A percentile compares a stretch with the other conserved stretches of the same genome.
Conservation (phyloP, 2,329 filamentous ascomycete species). For the Emericellopsis cladophorae region DNA sequence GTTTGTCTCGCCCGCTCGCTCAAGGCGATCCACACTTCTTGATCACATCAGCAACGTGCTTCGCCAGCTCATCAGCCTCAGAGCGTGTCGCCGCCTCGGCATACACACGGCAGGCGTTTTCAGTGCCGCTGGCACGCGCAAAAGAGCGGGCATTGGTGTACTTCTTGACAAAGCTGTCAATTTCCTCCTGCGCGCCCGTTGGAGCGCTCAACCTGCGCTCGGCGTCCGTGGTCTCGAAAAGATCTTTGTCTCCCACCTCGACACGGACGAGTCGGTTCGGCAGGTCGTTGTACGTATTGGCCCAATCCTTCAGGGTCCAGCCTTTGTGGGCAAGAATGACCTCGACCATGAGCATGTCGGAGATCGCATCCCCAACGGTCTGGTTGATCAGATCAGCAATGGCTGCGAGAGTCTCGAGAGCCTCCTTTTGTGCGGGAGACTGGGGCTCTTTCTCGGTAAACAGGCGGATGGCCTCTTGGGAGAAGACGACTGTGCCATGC, state of each 20-base stretch:
- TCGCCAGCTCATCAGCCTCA: conserved; percentile 83
- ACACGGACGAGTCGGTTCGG: conserved; percentile 93
- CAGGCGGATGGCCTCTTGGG: conserved; percentile 62
- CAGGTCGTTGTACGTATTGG: conserved; percentile 82
- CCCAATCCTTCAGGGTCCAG: conserved; percentile 86
- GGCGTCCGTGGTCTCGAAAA: conserved; percentile 85
- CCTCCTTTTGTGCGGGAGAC: conserved; percentile 82
- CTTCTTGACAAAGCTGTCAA: conserved; percentile 79
- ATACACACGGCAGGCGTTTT: conserved; percentile 93
- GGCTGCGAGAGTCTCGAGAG: conserved; percentile 72
- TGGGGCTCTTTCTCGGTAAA: conserved; percentile 74
- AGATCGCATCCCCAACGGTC: conserved; percentile 90
- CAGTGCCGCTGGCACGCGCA: conserved; percentile 84
- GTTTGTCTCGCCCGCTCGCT: too few relatives aligned
- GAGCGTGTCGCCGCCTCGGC: conserved; percentile 82
- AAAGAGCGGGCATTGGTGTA: conserved; percentile 85
- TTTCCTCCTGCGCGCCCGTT: conserved; percentile 66
- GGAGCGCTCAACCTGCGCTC: conserved; percentile 80
- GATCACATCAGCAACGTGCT: conserved; percentile 42
- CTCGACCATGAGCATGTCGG: conserved; percentile 91
- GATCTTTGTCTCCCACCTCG: conserved; percentile 74
- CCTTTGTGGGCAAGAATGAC: conserved; percentile 90
- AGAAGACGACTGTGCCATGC: conserved; percentile 94
- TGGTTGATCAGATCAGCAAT: conserved; percentile 93
- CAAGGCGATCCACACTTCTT: too few relatives aligned